A percentile compares a stretch with the other conserved stretches of the same genome.
phyloP scores from a whole-genome alignment of 1,139 yeast genomes.

The Candida dubliniensis region DNA sequence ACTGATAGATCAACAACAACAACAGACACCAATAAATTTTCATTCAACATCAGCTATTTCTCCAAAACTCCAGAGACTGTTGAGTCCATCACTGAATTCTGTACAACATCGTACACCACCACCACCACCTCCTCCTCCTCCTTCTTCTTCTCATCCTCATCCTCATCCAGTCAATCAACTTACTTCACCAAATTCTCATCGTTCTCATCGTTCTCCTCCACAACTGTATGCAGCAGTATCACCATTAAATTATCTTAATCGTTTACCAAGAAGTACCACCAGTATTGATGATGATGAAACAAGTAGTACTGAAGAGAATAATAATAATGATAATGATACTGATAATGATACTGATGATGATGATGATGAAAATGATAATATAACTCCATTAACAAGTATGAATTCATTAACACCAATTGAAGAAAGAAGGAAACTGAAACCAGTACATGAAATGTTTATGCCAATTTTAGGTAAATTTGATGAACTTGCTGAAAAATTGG shows the following conservation, averaged over 20 bases:
- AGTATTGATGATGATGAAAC: slow-evolving; percentile 11
- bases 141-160: too few relatives aligned
- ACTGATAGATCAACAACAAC: neutral
- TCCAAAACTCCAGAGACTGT: slow-evolving; percentile 1
- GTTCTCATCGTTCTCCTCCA: neutral
- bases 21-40: slow-evolving; percentile 1
- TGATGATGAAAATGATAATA: slow-evolving; percentile 14
- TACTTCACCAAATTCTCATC: slow-evolving; percentile 3
- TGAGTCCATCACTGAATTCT: slow-evolving; percentile 1
- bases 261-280: slow-evolving; percentile 5
- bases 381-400: slow-evolving; percentile 43
- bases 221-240: slow-evolving; percentile 1
- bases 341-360: too few relatives aligned
- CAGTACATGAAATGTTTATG: slow-evolving; percentile 47
- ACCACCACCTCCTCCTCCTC: too few relatives aligned
- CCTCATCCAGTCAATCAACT: slow-evolving; percentile 6
- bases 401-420: slow-evolving; percentile 28
- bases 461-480: slow-evolving; percentile 49
- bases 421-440: slow-evolving; percentile 32
- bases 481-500: slow-evolving; percentile 45
- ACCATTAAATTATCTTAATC: slow-evolving; percentile 4
- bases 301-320: slow-evolving; percentile 8
- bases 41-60: neutral
- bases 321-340: too few relatives aligned
- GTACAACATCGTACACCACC: slow-evolving; percentile 5